Evolutionary conservation across 768 basidiomycete species (phyloP).

Genomic region (Psilocybe sp.): DNA sequence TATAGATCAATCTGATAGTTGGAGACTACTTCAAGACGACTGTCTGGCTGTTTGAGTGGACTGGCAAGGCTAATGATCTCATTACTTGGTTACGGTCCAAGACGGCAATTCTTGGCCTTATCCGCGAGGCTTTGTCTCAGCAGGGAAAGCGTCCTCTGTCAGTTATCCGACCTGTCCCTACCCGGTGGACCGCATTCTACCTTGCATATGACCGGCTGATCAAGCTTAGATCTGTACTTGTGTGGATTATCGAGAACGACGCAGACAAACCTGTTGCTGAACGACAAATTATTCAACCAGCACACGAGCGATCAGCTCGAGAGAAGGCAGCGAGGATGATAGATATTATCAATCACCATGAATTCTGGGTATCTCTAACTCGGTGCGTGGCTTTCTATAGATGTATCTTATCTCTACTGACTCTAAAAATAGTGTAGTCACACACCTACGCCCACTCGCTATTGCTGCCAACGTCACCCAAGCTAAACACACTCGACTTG

Average conservation of each 20-base stretch:
- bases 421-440: constrained; percentile 7
- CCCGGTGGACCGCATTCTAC: constrained; percentile 34
- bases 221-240: constrained; percentile 11
- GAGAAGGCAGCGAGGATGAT: constrained; percentile 20
- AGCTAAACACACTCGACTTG: constrained; percentile 22
- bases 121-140: constrained; percentile 20
- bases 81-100: constrained; percentile 39
- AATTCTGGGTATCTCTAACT: constrained; percentile 22
- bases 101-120: constrained; percentile 26
- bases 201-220: constrained; percentile 21
- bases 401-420: not conserved
- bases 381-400: not conserved
- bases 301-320: not conserved
- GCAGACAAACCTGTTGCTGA: constrained; percentile 4
- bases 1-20: constrained; percentile 37
- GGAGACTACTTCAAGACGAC: constrained; percentile 33
- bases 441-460: constrained; percentile 32
- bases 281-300: constrained; percentile 10
- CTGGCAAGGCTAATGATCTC: constrained; percentile 28
- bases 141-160: constrained; percentile 7
- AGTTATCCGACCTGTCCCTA: constrained; percentile 32
- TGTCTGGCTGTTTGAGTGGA: constrained; percentile 15
- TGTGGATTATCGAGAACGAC: constrained; percentile 6
- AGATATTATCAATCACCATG: constrained; percentile 9
- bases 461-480: constrained; percentile 35